Conservation (phyloP, 176 grass and related monocot genomes). For the Miscanthus lutarioriparius region DNA sequence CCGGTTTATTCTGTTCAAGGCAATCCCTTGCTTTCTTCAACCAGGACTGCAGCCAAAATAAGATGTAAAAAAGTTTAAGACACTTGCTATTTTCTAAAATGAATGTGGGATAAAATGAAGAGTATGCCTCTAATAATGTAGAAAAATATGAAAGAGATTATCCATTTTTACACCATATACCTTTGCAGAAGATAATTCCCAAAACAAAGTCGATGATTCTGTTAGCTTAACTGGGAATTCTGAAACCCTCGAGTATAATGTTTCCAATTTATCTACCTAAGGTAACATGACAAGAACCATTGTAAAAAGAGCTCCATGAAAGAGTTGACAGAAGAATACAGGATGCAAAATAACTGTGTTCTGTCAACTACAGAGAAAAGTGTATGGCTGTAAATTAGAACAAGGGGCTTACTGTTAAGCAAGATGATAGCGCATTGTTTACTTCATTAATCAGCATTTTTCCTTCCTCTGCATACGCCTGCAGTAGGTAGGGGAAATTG, state of each 20-base stretch:
- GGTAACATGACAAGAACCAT: conserved; percentile 22
- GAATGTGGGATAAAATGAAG: background rate
- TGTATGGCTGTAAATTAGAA: background rate
- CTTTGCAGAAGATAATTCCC: conserved; percentile 80
- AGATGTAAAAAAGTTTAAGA: conserved; percentile 35
- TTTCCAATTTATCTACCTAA: conserved; percentile 80
- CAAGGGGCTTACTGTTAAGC: conserved; percentile 58
- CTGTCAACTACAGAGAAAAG: conserved; percentile 13
- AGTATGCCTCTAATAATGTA: background rate
- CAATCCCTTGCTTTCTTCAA: conserved; percentile 60
- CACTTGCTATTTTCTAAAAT: conserved; percentile 1
- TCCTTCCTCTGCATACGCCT: conserved; percentile 63
- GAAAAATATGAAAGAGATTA: conserved; percentile 22
- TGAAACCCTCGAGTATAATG: conserved; percentile 46
- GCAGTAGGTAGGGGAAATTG: conserved; percentile 22
- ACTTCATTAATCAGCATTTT: conserved; percentile 64
- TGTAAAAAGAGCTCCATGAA: conserved; percentile 31
- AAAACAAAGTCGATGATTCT: conserved; percentile 46
- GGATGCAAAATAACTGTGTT: background rate
- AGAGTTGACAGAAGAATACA: conserved; percentile 25
- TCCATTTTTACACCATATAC: conserved; percentile 41
- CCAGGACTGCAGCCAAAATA: conserved; percentile 55
- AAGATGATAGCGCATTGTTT: conserved; percentile 63
- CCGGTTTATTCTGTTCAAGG: conserved; percentile 53
- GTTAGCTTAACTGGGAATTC: conserved; percentile 66